Evolutionary conservation across 768 basidiomycete species (phyloP).

Genomic region (Pleurotus pulmonarius): DNA sequence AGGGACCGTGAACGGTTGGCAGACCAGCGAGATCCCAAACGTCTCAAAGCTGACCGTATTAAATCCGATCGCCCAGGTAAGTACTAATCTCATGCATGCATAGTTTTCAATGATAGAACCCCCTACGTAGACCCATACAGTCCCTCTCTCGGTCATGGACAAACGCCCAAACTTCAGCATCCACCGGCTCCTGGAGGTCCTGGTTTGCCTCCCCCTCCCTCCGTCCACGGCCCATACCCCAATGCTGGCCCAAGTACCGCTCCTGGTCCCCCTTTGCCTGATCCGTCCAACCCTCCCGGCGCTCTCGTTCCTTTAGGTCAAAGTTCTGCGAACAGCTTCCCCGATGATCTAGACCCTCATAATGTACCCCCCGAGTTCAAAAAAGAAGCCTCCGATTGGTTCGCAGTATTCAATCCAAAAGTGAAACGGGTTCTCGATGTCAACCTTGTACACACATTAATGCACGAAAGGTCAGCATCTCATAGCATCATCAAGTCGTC

Average conservation of each 20-base stretch:
- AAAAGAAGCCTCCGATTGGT: constrained; percentile 81
- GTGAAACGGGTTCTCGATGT: constrained; percentile 72
- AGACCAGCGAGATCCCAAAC: constrained; percentile 55
- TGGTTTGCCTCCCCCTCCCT: constrained; percentile 26
- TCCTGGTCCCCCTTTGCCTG: constrained; percentile 9
- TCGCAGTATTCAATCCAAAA: constrained; percentile 78
- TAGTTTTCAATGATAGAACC: constrained; percentile 1
- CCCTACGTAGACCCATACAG: constrained; percentile 30
- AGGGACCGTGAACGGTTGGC: constrained; percentile 41
- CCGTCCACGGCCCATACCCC: constrained; percentile 7
- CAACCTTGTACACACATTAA: constrained; percentile 70
- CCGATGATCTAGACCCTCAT: constrained; percentile 45
- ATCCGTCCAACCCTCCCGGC: constrained; percentile 7
- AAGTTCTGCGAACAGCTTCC: constrained; percentile 29
- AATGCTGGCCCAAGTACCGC: constrained; percentile 17
- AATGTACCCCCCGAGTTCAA: constrained; percentile 47
- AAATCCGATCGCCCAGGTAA: constrained; percentile 33
- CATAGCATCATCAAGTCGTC: not conserved
- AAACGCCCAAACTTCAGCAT: constrained; percentile 14
- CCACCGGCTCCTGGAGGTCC: constrained; percentile 23
- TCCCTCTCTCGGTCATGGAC: constrained; percentile 24
- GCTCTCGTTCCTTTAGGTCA: constrained; percentile 13
- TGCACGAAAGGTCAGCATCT: constrained; percentile 69
- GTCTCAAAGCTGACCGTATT: constrained; percentile 40
- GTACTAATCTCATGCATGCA: constrained; percentile 5